Percentiles rank a stretch among this genome's conserved stretches.
phyloP scores from a whole-genome alignment of 768 basidiomycete genomes.

The Termitomyces sp. region DNA sequence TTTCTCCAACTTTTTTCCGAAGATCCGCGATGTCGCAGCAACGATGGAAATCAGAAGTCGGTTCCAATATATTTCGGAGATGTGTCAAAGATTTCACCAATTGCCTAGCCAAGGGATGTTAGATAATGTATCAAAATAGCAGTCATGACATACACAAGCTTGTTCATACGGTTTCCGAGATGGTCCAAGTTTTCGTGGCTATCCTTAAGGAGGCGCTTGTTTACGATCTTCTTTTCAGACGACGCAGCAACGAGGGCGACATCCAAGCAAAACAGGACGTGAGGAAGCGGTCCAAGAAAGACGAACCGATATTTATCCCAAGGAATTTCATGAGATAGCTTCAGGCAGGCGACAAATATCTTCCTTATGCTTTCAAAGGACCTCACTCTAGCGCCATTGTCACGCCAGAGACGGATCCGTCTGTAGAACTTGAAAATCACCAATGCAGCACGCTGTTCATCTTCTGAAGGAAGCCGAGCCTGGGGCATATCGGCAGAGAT shows the following conservation, averaged over 20 bases:
- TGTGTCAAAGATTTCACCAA: neutral
- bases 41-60: conserved; percentile 23
- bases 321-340: conserved; percentile 17
- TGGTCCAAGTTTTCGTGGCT: conserved; percentile 29
- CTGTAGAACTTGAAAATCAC: conserved; percentile 15
- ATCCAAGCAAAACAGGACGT: conserved; percentile 35
- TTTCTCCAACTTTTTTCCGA: conserved; percentile 19
- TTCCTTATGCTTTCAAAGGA: conserved; percentile 9
- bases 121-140: neutral
- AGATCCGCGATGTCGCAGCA: conserved; percentile 18
- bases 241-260: conserved; percentile 17
- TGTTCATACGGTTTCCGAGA: conserved; percentile 21
- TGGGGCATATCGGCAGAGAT: neutral
- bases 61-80: conserved; percentile 21
- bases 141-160: conserved; percentile 25
- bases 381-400: neutral
- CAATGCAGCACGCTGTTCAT: neutral
- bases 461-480: neutral
- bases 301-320: conserved; percentile 30
- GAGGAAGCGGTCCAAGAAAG: conserved; percentile 34
- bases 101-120: conserved; percentile 2
- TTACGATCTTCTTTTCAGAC: conserved; percentile 24
- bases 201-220: conserved; percentile 20
- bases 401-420: neutral
- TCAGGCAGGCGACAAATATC: conserved; percentile 23